phyloP scores from a whole-genome alignment of 164 flowering plant genomes.

The Kalanchoe fedtschenkoi region DNA sequence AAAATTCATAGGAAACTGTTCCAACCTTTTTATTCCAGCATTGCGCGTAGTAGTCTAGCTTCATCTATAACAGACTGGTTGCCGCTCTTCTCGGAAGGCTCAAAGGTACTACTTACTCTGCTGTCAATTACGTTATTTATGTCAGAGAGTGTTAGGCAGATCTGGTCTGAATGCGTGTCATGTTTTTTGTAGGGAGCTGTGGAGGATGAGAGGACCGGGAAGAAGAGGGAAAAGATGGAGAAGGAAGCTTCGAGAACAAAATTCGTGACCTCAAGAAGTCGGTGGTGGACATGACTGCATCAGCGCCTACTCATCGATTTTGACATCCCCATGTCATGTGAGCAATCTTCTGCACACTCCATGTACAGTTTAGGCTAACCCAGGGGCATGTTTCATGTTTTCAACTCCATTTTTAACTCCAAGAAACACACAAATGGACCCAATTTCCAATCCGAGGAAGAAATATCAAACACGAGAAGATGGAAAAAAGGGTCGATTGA shows the following conservation, averaged over 20 bases:
- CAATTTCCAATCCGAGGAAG: not conserved
- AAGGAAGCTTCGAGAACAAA: conserved; percentile 72
- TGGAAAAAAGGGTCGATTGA: not conserved
- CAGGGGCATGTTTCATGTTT: no score
- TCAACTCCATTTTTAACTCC: no score
- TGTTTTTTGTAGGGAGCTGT: conserved; percentile 32
- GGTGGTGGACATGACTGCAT: no score
- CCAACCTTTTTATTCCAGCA: not conserved
- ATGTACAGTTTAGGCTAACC: no score
- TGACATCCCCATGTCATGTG: no score
- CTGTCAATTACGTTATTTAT: not conserved
- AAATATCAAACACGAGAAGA: not conserved
- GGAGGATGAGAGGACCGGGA: conserved; percentile 88
- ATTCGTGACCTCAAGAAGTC: conserved; percentile 48
- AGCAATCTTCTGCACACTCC: no score
- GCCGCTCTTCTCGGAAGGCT: conserved; percentile 38
- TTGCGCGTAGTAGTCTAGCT: no score
- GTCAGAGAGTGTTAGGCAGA: not conserved
- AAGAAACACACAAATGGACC: no score
- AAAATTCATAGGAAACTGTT: not conserved
- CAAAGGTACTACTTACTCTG: conserved; percentile 48
- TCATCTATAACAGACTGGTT: not conserved
- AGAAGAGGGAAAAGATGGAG: conserved; percentile 93
- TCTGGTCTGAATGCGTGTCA: not conserved
- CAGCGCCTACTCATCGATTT: no score